Percentiles rank a stretch among this genome's conserved stretches.
These are phyloP conservation scores for Periconia macrospinosa DNA, from an alignment of 2,329 filamentous ascomycete genomes.

Conservation along the genomic window DNA sequence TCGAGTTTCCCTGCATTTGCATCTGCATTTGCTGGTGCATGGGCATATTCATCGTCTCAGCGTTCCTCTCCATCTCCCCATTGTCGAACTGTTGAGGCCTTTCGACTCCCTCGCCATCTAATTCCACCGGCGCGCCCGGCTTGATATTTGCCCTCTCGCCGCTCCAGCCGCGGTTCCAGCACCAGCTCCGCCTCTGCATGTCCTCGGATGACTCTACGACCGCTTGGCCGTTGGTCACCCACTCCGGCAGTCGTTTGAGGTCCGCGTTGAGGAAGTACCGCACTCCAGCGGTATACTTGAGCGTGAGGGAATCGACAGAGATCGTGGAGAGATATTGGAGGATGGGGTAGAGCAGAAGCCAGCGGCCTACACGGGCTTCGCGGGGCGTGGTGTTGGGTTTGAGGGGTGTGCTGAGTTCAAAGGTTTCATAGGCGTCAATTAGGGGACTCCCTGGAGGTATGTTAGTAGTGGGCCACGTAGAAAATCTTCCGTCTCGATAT, in stretches of 20 bases:
- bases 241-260: constrained; percentile 41
- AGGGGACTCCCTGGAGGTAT: constrained; percentile 37
- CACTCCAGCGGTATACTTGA: constrained; percentile 42
- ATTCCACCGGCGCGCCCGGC: constrained; percentile 28
- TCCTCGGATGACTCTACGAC: constrained; percentile 27
- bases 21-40: neutral
- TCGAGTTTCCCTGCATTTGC: neutral
- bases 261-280: constrained; percentile 46
- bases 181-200: constrained; percentile 36
- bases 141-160: constrained; percentile 13
- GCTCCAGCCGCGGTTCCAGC: constrained; percentile 40
- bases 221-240: constrained; percentile 33
- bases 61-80: neutral
- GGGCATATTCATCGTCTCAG: neutral
- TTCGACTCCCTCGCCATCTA: constrained; percentile 23
- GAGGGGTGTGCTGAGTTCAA: constrained; percentile 42
- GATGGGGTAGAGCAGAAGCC: constrained; percentile 47
- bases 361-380: constrained; percentile 48
- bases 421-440: constrained; percentile 45
- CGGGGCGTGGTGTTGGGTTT: constrained; percentile 34
- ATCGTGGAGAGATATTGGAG: constrained; percentile 47
- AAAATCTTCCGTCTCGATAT: no score
- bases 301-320: constrained; percentile 44
- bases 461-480: constrained; percentile 9
- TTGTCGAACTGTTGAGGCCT: constrained; percentile 7